Evolutionary conservation across 441 rosid species (phyloP), one percentile per base, ranked within the genome.

Genomic region (Gossypium lobatum): DNA sequence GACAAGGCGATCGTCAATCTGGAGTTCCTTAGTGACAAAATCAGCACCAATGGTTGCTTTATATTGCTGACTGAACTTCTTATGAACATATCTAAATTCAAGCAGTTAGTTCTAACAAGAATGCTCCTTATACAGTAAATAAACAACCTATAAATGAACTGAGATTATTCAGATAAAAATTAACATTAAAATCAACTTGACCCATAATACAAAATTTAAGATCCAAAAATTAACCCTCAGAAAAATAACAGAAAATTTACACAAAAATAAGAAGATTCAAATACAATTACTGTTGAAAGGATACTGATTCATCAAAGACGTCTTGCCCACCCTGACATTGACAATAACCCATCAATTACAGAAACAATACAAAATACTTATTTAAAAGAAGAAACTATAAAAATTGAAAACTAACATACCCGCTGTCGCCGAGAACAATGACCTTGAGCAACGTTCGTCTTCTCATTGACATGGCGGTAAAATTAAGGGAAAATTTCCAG

Each of bases 281-380:
- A 65, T 6, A 16, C 58, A 17, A 34, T 13, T 6, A 73, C 64
- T 57, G 21, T 64, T 57, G 48, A 54, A 67, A 88, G 92, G 96
- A 90, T 95, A 95, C 99, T 90, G 99, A 81, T 95, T 95, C 98
- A 95, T 95, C 95, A 95, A 77, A 74, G 99, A 93, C 50, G 99
- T 95, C 91, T 95, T 95, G 78, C 99, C 99, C 72, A 91, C 99
- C 87, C 99, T 95, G 89, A 48, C 16, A 83, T 75, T 68, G 18
- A 73, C 26, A 28, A 64, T 58, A 62, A 16, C 21, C 50, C 73
- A 39, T 48, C 61, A 57, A 66, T 7, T 31, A 72, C 64, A 57
- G 53, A 62, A 54, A 59, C 13, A 59, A 59, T 59, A 59, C 63
- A 23, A 8, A 55, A 57, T 21, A 8, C 14, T 59, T 59, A 23